Evolutionary conservation across 345 rosid species (phyloP), one percentile per base, ranked within the genome.

Genomic region (Brassica nigra): DNA sequence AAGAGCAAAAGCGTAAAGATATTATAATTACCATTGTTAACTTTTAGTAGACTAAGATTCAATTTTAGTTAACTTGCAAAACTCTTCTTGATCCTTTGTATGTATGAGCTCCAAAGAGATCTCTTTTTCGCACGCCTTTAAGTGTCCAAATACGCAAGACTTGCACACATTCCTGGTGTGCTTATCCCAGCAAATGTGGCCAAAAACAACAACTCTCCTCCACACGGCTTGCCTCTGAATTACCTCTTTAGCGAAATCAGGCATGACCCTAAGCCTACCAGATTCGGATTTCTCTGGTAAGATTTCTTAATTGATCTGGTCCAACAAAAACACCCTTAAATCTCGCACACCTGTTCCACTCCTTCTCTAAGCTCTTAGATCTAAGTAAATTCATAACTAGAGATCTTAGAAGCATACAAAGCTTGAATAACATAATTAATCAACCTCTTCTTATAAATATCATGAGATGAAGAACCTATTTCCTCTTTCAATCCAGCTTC

Each of bases 321-420:
- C 97, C 87, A 95, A 85, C 77, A 92, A 92, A 80, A 95, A 94
- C 2, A 97, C 99, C 76, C 99, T 85, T 2, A 95, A 91, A 8
- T 91, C 92, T 61, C 99, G 92, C 39, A 97, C 99, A n/a, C 99
- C 99, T 84, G 92, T 89, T 86, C 97, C 99, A 95, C 1, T 84
- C 86, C 66, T 87, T 88, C 81, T 90, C 91, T n/a, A 75, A 76
- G 70, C 97, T 92, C 91, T 92, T 92, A 4, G 97, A 91, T 77
- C 97, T 87, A 86, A 95, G 82, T 89, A 95, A 80, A 63, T 95
- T 92, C 99, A 34, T 95, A 95, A 74, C 97, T 91, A 71, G 97
- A 95, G 10, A 92, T 95, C 81, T 95, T 92, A 1, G 95, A 95
- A 0, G 97, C 95, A 16, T 90, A 95, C 77, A 94, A 75, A 12